Evolutionary conservation across 2,329 filamentous ascomycete genomes (phyloP).

Genomic region (Sporothrix variecibatus): DNA sequence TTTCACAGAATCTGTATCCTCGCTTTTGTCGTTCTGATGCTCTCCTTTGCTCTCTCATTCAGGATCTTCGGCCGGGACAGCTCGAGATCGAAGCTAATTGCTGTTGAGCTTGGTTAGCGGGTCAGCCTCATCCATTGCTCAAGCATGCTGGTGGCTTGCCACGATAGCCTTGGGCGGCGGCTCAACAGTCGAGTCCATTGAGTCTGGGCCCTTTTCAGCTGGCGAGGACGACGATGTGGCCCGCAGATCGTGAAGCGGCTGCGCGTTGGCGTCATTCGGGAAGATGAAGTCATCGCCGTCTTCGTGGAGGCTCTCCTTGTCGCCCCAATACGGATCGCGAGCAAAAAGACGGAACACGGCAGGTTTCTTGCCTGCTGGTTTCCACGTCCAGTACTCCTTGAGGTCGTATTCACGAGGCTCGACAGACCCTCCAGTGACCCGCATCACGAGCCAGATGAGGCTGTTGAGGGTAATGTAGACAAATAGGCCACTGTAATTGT

Average conservation of each 20-base stretch:
- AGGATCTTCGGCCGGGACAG: not conserved
- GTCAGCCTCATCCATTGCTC: not conserved
- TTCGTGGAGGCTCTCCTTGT: conserved; percentile 29
- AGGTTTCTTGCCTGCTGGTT: conserved; percentile 49
- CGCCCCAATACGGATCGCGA: conserved; percentile 35
- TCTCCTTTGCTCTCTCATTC: not conserved
- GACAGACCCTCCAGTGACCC: conserved; percentile 45
- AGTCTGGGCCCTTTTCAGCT: conserved; percentile 15
- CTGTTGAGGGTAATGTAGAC: conserved; percentile 53
- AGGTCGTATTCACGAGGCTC: conserved; percentile 55
- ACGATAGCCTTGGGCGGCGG: conserved; percentile 23
- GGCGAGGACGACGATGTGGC: not conserved
- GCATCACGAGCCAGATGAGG: conserved; percentile 49
- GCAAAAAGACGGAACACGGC: conserved; percentile 48
- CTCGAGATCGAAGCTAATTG: not conserved
- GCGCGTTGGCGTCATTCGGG: conserved; percentile 20
- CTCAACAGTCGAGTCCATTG: conserved; percentile 3
- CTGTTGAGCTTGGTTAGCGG: not conserved
- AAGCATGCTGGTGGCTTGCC: conserved; percentile 18
- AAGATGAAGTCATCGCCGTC: conserved; percentile 27
- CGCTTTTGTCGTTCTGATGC: not conserved
- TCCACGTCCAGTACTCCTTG: conserved; percentile 60
- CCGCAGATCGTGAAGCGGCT: conserved; percentile 25
- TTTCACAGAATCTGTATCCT: not conserved
- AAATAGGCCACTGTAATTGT: conserved; percentile 52